These are phyloP conservation scores for Saccharum spontaneum DNA, from an alignment of 176 grass and related monocot genomes.

Conservation along the genomic window DNA sequence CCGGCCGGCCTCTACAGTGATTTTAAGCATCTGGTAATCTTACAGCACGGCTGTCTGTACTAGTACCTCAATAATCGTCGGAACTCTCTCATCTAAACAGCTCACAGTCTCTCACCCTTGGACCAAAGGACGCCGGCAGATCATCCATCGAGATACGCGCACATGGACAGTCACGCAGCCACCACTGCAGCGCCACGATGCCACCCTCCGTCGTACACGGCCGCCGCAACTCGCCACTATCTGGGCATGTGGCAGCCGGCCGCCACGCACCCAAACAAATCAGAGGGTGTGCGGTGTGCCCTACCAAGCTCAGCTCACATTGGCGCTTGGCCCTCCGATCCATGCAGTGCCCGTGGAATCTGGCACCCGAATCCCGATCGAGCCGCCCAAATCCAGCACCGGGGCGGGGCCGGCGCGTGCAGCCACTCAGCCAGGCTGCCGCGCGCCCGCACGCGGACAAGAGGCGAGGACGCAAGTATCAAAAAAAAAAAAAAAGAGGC, in stretches of 20 bases:
- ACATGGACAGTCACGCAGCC: conserved; percentile 13
- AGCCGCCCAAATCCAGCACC: neutral
- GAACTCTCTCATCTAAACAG: neutral
- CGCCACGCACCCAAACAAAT: neutral
- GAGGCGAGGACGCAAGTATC: neutral
- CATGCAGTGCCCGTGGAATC: neutral
- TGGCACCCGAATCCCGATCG: neutral
- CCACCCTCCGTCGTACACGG: neutral
- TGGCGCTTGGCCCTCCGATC: neutral
- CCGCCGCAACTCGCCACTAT: neutral
- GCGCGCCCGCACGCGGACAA: neutral
- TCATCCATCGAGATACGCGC: conserved; percentile 17
- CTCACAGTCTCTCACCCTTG: neutral
- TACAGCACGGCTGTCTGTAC: neutral
- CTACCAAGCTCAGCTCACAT: too few species aligned
- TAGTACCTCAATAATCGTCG: neutral
- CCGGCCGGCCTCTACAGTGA: neutral
- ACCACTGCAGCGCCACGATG: neutral
- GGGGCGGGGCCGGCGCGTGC: neutral
- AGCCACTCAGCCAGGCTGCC: neutral
- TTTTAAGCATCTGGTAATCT: neutral
- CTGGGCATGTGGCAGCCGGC: neutral
- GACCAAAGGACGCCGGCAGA: neutral
- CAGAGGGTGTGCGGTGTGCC: neutral
- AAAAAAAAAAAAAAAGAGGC: neutral